Evolutionary conservation across 148 eudicot genomes (phyloP).

Genomic region (Nepenthes mirabilis): DNA sequence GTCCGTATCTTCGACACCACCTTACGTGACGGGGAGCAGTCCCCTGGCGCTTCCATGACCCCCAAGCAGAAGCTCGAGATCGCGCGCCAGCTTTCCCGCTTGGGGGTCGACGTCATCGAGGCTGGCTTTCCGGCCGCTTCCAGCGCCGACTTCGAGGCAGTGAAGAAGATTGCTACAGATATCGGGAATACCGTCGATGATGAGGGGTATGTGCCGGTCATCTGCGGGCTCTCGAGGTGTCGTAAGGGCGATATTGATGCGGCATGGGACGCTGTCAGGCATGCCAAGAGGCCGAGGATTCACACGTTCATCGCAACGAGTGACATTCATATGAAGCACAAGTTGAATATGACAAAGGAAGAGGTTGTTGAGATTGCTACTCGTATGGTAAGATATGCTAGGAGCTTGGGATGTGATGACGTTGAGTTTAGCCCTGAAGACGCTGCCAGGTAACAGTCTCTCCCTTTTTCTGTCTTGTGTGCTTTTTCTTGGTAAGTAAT

Average conservation of each 20-base stretch:
- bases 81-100: constrained; percentile 56
- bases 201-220: constrained; percentile 66
- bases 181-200: constrained; percentile 44
- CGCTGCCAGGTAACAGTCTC: constrained; percentile 62
- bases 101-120: constrained; percentile 85
- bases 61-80: constrained; percentile 75
- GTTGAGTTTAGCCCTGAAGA: constrained; percentile 97
- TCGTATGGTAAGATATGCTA: constrained; percentile 75
- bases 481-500: not conserved
- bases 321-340: constrained; percentile 85
- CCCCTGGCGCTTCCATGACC: constrained; percentile 93
- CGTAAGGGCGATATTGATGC: constrained; percentile 68
- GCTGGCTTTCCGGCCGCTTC: constrained; percentile 93
- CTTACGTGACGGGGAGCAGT: constrained; percentile 92
- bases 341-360: constrained; percentile 67
- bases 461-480: not conserved
- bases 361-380: constrained; percentile 72
- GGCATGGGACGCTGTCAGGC: constrained; percentile 83
- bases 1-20: constrained; percentile 86
- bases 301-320: constrained; percentile 92
- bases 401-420: constrained; percentile 87
- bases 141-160: constrained; percentile 69
- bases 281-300: constrained; percentile 69
- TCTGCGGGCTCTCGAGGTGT: constrained; percentile 85
- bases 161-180: constrained; percentile 51